Conservation (phyloP, 768 basidiomycete species). For the Plicaturopsis crispa region DNA sequence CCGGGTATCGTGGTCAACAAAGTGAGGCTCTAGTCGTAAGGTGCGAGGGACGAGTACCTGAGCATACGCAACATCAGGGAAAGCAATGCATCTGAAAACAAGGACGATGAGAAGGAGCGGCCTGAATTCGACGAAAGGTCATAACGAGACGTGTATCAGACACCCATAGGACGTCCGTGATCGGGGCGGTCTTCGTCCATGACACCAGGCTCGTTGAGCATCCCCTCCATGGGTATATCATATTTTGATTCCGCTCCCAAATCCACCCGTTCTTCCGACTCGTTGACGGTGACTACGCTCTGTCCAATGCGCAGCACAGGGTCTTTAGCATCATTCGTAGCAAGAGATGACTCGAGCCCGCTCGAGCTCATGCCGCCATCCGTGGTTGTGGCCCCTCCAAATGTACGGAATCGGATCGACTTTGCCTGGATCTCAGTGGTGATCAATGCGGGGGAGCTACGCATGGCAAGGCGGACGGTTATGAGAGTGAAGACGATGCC, state of each 20-base stretch:
- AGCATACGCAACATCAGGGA: too few species aligned
- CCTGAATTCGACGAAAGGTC: too few species aligned
- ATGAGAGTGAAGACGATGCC: slow-evolving; percentile 10
- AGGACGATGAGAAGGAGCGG: too few species aligned
- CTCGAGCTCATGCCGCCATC: not conserved
- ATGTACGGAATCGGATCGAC: not conserved
- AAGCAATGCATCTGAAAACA: too few species aligned
- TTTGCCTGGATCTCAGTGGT: not conserved
- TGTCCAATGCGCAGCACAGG: not conserved
- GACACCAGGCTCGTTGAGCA: not conserved
- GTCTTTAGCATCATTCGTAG: not conserved
- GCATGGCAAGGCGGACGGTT: slow-evolving; percentile 7
- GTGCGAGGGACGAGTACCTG: too few species aligned
- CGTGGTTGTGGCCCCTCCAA: not conserved
- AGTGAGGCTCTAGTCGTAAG: too few species aligned
- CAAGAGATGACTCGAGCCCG: not conserved
- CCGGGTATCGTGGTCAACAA: too few species aligned
- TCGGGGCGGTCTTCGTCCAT: too few species aligned
- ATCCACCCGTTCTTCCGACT: not conserved
- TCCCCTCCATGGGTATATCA: not conserved
- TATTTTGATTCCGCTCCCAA: not conserved
- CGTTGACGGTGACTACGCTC: not conserved
- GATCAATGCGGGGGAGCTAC: not conserved
- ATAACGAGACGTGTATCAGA: too few species aligned
- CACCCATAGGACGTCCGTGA: too few species aligned